These are phyloP conservation scores for Eimeria necatrix DNA, from an alignment of 169 alveolate genomes.

Conservation along the genomic window DNA sequence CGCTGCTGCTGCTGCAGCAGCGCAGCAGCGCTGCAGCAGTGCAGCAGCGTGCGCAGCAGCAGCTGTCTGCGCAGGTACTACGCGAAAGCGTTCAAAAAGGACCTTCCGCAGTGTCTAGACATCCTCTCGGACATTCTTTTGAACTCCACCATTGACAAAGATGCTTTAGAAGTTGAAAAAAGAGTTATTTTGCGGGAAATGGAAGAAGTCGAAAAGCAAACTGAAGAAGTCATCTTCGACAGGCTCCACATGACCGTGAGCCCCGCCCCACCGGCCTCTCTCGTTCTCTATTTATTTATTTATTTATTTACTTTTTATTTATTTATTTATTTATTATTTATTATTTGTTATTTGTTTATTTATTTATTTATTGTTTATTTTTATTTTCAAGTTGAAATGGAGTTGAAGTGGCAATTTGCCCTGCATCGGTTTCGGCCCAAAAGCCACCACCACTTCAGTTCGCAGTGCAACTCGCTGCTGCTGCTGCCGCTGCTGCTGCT, in stretches of 20 bases:
- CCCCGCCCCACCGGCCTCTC: too few relatives aligned
- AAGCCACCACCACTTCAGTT: too few relatives aligned
- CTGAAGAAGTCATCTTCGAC: constrained; percentile 96
- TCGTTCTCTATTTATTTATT: neutral
- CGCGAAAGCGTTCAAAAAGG: constrained; percentile 80
- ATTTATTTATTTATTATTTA: neutral
- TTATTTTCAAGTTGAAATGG: neutral
- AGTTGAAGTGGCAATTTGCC: too few relatives aligned
- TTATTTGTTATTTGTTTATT: neutral
- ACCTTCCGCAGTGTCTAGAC: constrained; percentile 88
- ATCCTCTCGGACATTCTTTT: constrained; percentile 95
- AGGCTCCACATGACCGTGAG: constrained; percentile 88
- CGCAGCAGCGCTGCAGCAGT: too few relatives aligned
- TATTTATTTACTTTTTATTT: neutral
- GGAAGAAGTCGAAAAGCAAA: constrained; percentile 95
- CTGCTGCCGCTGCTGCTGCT: too few relatives aligned
- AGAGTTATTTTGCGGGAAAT: constrained; percentile 96
- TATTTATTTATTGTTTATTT: neutral
- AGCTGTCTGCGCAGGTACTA: constrained; percentile 69
- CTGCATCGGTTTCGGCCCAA: too few relatives aligned
- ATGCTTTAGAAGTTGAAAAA: constrained; percentile 94
- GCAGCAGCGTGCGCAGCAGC: neutral
- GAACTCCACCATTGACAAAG: constrained; percentile 92
- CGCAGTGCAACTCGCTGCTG: too few relatives aligned
- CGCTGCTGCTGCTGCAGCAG: too few relatives aligned